Conservation (phyloP, 176 grass and related monocot genomes). For the Alopecurus myosuroides region DNA sequence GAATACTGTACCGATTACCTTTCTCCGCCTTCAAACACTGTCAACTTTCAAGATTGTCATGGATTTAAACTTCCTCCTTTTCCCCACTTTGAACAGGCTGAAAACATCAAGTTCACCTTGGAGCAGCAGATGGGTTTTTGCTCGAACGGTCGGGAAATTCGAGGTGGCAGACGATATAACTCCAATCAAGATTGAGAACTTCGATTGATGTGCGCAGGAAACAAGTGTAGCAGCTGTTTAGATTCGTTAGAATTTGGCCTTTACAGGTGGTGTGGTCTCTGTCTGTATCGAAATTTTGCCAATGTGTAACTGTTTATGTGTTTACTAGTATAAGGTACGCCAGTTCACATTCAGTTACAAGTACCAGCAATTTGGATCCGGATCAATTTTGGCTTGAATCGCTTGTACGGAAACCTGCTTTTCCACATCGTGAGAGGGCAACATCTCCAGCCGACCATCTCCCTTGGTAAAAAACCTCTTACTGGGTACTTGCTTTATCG, state of each 20-base stretch:
- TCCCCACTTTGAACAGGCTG: constrained; percentile 46
- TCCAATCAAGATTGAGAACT: constrained; percentile 87
- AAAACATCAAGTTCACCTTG: constrained; percentile 93
- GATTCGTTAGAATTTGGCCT: neutral
- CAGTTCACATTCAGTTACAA: no score
- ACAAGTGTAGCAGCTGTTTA: neutral
- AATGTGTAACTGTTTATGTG: neutral
- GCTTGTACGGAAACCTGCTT: no score
- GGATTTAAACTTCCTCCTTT: neutral
- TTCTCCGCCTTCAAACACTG: neutral
- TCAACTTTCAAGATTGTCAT: neutral
- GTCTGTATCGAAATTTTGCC: neutral
- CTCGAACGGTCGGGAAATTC: constrained; percentile 66
- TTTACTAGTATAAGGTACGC: neutral
- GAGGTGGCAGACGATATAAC: constrained; percentile 76
- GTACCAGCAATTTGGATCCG: no score
- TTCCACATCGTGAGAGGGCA: no score
- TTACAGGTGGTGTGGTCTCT: neutral
- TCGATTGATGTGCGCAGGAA: constrained; percentile 37
- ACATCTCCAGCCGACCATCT: no score
- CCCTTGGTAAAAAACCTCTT: no score
- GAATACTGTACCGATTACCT: neutral
- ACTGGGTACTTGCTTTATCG: no score
- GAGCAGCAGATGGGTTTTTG: constrained; percentile 95
- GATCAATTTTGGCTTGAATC: no score